phyloP scores from a whole-genome alignment of 169 alveolate genomes.

The Plasmodium gaboni region DNA sequence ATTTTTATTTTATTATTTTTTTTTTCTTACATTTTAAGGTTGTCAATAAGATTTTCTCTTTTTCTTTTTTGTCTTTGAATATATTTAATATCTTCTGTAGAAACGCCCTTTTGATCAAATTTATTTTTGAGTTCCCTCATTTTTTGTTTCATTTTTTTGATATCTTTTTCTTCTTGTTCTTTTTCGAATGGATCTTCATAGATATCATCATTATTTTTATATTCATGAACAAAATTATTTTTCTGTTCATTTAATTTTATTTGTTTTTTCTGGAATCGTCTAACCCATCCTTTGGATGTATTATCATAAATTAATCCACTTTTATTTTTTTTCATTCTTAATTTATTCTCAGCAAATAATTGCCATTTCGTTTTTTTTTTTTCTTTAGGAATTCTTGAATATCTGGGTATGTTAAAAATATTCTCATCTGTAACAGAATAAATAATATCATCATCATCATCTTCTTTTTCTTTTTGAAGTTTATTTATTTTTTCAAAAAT shows the following conservation, averaged over 20 bases:
- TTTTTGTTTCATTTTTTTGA: conserved; percentile 62
- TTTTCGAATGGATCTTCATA: conserved; percentile 62
- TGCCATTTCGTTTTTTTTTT: conserved; percentile 59
- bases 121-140: conserved; percentile 60
- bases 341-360: conserved; percentile 25
- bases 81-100: conserved; percentile 43
- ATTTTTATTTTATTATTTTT: neutral
- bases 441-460: conserved; percentile 6
- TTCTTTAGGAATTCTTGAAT: conserved; percentile 37
- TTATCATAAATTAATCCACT: conserved; percentile 42
- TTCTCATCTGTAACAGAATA: conserved; percentile 19
- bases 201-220: conserved; percentile 24
- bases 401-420: conserved; percentile 38
- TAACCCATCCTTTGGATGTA: conserved; percentile 44
- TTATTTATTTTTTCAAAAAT: conserved; percentile 20
- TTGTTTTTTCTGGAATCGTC: conserved; percentile 56
- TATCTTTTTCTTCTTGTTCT: conserved; percentile 50
- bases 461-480: conserved; percentile 10
- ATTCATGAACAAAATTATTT: conserved; percentile 36
- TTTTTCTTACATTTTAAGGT: conserved; percentile 40
- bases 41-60: conserved; percentile 36
- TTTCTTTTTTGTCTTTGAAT: conserved; percentile 39
- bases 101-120: conserved; percentile 47
- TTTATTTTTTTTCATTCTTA: conserved; percentile 29
- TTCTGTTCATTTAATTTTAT: conserved; percentile 51